Conservation (phyloP, 345 rosid species). For the thale cress (Arabidopsis thaliana) region TAIR10.1 NC_003074.8:2255501-2256000, state of each 20-base stretch:
- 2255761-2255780: slow-evolving; percentile 38
- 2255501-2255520: slow-evolving; percentile 85
- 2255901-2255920: neutral
- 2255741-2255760: slow-evolving; percentile 15
- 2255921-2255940: neutral
- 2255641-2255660: slow-evolving; percentile 20
- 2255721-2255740: neutral
- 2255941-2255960: slow-evolving; percentile 14
- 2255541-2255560: slow-evolving; percentile 92
- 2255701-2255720: slow-evolving; percentile 10
- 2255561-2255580: slow-evolving; percentile 94
- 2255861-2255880: slow-evolving; percentile 91
- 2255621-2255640: slow-evolving; percentile 89
- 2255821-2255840: slow-evolving; percentile 76
- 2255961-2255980: slow-evolving; percentile 39
- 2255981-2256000: slow-evolving; percentile 95
- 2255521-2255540: slow-evolving; percentile 85
- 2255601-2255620: slow-evolving; percentile 78
- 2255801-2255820: slow-evolving; percentile 79
- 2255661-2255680: neutral
- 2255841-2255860: slow-evolving; percentile 70
- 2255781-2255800: slow-evolving; percentile 38
- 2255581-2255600: slow-evolving; percentile 88
- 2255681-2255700: slow-evolving; percentile 1
- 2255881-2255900: slow-evolving; percentile 87